These are phyloP conservation scores for Fusarium protoensiforme DNA, from an alignment of 2,329 filamentous ascomycete species.

Conservation along the genomic window DNA sequence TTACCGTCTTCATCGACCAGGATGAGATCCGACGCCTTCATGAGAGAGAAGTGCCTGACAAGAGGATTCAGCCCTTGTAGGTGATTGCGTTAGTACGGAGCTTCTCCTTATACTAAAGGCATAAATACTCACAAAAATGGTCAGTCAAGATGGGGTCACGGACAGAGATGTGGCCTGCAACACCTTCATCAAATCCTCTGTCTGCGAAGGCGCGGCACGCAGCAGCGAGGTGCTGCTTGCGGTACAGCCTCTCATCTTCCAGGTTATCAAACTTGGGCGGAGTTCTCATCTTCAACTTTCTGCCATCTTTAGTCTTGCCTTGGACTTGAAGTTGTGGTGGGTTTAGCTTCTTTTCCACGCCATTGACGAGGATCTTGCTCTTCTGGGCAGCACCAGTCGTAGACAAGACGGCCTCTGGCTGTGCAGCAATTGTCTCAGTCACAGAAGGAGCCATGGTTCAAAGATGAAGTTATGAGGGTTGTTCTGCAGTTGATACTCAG, in stretches of 20 bases:
- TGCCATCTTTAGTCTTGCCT: neutral
- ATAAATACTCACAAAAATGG: neutral
- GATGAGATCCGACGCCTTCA: slow-evolving; percentile 64
- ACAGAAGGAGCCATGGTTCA: neutral
- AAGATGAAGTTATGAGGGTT: neutral
- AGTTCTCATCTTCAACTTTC: neutral
- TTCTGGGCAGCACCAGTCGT: neutral
- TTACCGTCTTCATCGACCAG: slow-evolving; percentile 56
- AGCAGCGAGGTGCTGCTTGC: neutral
- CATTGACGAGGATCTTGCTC: neutral
- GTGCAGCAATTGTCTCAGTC: neutral
- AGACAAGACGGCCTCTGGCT: neutral
- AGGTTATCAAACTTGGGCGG: neutral
- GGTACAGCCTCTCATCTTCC: neutral
- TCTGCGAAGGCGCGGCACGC: neutral
- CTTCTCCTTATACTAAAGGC: neutral
- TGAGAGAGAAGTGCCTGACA: neutral
- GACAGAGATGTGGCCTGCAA: neutral
- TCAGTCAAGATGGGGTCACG: neutral
- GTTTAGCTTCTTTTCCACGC: neutral
- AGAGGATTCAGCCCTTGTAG: neutral
- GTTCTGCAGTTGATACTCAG: neutral
- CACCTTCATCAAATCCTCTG: neutral
- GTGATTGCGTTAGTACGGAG: neutral
- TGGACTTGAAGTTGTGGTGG: neutral